These are phyloP conservation scores for Alternaria gaisen DNA, from an alignment of 2,329 filamentous ascomycete genomes.

Conservation along the genomic window DNA sequence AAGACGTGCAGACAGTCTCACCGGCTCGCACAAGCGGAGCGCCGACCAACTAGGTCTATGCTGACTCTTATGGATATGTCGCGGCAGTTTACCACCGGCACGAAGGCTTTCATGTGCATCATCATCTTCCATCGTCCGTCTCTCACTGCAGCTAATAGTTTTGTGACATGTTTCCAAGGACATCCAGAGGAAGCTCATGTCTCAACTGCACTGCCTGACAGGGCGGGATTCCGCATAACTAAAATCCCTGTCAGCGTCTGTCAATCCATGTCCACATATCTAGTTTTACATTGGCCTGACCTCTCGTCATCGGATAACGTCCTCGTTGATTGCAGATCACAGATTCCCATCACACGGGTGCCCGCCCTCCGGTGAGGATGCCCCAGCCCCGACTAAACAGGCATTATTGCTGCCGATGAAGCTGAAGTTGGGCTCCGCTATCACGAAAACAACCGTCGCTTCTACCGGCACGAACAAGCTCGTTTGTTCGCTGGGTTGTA, in stretches of 20 bases:
- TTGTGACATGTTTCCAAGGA: constrained; percentile 5
- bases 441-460: background rate
- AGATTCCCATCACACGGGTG: background rate
- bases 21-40: constrained; percentile 32
- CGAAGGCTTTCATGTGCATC: constrained; percentile 8
- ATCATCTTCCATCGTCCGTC: background rate
- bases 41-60: constrained; percentile 19
- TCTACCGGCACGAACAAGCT: background rate
- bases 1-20: constrained; percentile 37
- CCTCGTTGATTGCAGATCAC: background rate
- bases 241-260: constrained; percentile 23
- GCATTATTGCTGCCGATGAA: background rate
- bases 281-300: constrained; percentile 22
- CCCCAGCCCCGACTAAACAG: background rate
- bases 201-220: constrained; percentile 2
- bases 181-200: background rate
- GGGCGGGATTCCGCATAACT: background rate
- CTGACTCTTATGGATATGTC: constrained; percentile 12
- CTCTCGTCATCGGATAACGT: background rate
- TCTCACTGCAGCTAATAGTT: constrained; percentile 1
- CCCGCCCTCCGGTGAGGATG: background rate
- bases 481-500: background rate
- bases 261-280: constrained; percentile 22
- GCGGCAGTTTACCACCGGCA: background rate
- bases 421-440: background rate